Evolutionary conservation across 495 filamentous ascomycete species (phyloP), one percentile per base, ranked within the genome.

Genomic region (Aspergillus cristatus): DNA sequence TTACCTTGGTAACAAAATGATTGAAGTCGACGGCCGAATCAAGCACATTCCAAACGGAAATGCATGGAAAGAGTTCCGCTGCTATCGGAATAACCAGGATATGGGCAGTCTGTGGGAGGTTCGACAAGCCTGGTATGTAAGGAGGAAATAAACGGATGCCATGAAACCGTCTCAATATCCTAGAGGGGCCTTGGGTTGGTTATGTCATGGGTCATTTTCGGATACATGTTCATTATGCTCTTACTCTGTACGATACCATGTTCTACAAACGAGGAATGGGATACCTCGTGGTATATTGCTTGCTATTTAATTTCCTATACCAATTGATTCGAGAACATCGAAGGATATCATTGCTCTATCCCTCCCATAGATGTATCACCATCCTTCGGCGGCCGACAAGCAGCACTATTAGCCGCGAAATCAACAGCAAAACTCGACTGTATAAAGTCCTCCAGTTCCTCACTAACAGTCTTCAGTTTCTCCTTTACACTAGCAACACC

Each of bases 391-490:
- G 47, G 30, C 28, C 46, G 37, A 25, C 50, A 41, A n/a, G n/a
- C n/a, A 41, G 63, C 60, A n/a, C 50, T 45, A 46, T 64, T 55
- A 16, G 54, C 56, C 18, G 59, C 77, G 48, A 89, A 83, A 56
- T 91, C 88, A 25, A 89, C 86, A 1, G 81, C 81, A 44, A 81
- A 72, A 43, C 87, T 95, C 15, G 84, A 82, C 47, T 91, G 85
- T 20, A 95, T 80, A 62, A 96, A 97, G 40, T 96, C 91, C 56
- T 97, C 91, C 28, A 97, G 51, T 61, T 97, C 91, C 54, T 97
- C 89, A 37, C 86, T 93, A 1, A 95, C 82, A 14, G 87, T 96
- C 69, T 93, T 95, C 37, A 98, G 63, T 63, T 95, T 96, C 67
- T 97, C 91, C 48, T 93, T 94, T 14, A 98, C 88, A 18, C 79